A percentile compares a stretch with the other conserved stretches of the same genome.
These are phyloP conservation scores for Calonectria naviculata DNA, from an alignment of 2,329 filamentous ascomycete species.

Conservation along the genomic window DNA sequence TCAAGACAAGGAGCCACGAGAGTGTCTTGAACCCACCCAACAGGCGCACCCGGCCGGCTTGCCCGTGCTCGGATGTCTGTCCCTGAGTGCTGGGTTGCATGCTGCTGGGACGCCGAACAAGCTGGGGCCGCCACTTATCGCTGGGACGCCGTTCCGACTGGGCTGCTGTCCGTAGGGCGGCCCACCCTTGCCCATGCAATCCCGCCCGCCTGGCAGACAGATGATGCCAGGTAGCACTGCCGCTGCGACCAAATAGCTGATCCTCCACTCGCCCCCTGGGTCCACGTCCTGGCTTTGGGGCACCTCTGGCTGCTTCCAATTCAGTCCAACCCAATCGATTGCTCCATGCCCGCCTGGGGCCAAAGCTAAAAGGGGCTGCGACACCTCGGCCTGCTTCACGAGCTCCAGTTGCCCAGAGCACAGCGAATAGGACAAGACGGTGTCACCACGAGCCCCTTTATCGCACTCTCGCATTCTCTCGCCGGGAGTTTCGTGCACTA, in stretches of 20 bases:
- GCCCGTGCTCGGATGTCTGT: slow-evolving; percentile 15
- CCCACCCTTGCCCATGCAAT: slow-evolving; percentile 4
- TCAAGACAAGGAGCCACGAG: slow-evolving; percentile 14
- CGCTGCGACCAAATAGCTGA: slow-evolving; percentile 18
- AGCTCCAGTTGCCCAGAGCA: slow-evolving; percentile 20
- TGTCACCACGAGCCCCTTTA: slow-evolving; percentile 36
- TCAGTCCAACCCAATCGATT: slow-evolving; percentile 13
- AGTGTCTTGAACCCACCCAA: neutral
- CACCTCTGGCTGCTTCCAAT: neutral
- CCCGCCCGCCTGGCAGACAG: slow-evolving; percentile 5
- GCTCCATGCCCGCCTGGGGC: slow-evolving; percentile 11
- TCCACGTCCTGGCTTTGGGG: neutral
- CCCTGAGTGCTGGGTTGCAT: neutral
- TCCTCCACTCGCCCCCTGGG: slow-evolving; percentile 17
- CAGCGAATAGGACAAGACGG: slow-evolving; percentile 37
- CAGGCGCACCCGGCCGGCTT: slow-evolving; percentile 10
- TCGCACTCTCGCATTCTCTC: slow-evolving; percentile 13
- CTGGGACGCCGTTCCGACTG: slow-evolving; percentile 13
- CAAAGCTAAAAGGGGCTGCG: slow-evolving; percentile 20
- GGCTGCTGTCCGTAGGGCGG: neutral
- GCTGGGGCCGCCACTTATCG: slow-evolving; percentile 25
- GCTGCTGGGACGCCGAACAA: slow-evolving; percentile 20
- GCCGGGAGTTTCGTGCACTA: slow-evolving; percentile 14
- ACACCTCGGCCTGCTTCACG: slow-evolving; percentile 12
- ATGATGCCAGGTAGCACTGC: slow-evolving; percentile 18